phyloP scores from a whole-genome alignment of 805 yeast species.

The Middelhovenomyces tepae region DNA sequence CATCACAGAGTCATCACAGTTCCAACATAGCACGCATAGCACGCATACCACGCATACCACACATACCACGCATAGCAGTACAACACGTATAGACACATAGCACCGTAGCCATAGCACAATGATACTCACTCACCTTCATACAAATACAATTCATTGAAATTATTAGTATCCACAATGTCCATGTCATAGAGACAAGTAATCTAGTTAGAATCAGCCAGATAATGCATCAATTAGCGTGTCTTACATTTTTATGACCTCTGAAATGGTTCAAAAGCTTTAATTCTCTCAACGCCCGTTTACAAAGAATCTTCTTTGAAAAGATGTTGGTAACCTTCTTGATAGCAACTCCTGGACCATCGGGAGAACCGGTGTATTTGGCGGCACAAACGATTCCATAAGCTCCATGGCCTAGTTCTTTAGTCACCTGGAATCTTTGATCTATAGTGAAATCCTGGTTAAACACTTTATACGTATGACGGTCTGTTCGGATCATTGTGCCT shows the following conservation, averaged over 20 bases:
- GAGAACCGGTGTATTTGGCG: slow-evolving; percentile 67
- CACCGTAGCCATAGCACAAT: slow-evolving; percentile 7
- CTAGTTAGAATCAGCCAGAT: no score
- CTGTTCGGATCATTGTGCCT: slow-evolving; percentile 15
- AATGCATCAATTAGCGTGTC: slow-evolving; percentile 11
- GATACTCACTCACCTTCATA: no score
- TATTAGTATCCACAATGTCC: slow-evolving; percentile 73
- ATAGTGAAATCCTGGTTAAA: slow-evolving; percentile 89
- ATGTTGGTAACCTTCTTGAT: slow-evolving; percentile 94
- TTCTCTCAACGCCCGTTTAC: slow-evolving; percentile 88
- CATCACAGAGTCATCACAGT: no score
- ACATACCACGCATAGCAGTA: no score
- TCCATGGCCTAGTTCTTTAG: slow-evolving; percentile 93
- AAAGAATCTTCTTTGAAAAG: slow-evolving; percentile 79
- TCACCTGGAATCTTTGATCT: slow-evolving; percentile 78
- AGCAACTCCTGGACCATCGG: slow-evolving; percentile 79
- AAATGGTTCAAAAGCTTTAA: slow-evolving; percentile 84
- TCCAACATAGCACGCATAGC: no score
- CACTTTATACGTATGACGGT: slow-evolving; percentile 45
- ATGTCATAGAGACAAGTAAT: slow-evolving; percentile 91
- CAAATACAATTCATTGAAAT: slow-evolving; percentile 83
- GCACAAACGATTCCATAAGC: slow-evolving; percentile 97
- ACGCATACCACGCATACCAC: no score
- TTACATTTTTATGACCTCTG: slow-evolving; percentile 91
- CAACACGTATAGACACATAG: no score